Evolutionary conservation across 768 basidiomycete genomes (phyloP).

Genomic region (Clavulina sp.): DNA sequence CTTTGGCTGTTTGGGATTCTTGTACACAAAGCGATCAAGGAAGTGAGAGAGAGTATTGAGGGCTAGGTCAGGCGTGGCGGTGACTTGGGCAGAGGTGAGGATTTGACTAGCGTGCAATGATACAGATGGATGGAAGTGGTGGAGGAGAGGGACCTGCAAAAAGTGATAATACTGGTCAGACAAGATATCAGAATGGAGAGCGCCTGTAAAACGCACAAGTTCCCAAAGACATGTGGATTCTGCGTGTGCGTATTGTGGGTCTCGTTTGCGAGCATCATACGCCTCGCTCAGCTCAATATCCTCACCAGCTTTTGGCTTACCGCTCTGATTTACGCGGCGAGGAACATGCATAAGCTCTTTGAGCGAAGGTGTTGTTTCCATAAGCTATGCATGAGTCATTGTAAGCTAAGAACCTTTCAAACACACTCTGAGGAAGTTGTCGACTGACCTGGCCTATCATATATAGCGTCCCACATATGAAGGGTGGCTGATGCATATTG

Average conservation of each 20-base stretch:
- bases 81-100: slow-evolving; percentile 50
- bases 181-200: background rate
- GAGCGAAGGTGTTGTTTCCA: background rate
- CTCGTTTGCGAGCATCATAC: slow-evolving; percentile 83
- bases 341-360: background rate
- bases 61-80: slow-evolving; percentile 72
- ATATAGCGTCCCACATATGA: slow-evolving; percentile 75
- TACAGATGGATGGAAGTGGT: slow-evolving; percentile 84
- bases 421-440: no score
- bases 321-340: no score
- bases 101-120: slow-evolving; percentile 76
- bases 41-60: slow-evolving; percentile 89
- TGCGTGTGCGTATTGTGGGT: slow-evolving; percentile 74
- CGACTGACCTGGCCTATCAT: slow-evolving; percentile 66
- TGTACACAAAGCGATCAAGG: slow-evolving; percentile 92
- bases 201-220: slow-evolving; percentile 35
- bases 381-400: background rate
- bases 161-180: background rate
- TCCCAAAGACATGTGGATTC: slow-evolving; percentile 75
- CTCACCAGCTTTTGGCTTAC: no score
- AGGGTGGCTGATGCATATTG: slow-evolving; percentile 61
- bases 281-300: no score
- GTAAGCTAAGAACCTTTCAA: no score
- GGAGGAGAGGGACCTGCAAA: slow-evolving; percentile 50
- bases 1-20: slow-evolving; percentile 70